These are phyloP conservation scores for Xylaria flabelliformis DNA, from an alignment of 495 filamentous ascomycete genomes.

Conservation along the genomic window DNA sequence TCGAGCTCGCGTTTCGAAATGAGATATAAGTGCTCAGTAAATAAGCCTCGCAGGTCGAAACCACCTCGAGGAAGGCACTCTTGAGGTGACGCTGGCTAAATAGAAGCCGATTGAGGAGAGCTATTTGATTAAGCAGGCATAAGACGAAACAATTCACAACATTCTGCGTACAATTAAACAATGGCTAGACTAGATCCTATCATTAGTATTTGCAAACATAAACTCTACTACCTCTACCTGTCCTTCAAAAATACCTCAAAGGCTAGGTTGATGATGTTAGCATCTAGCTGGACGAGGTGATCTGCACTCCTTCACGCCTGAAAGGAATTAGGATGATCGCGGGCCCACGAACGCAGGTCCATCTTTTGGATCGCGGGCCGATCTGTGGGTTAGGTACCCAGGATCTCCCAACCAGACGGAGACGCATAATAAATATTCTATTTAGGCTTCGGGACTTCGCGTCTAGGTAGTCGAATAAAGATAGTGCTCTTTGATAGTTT, in stretches of 20 bases:
- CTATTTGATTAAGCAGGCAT: background rate
- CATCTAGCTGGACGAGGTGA: background rate
- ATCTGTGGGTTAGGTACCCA: background rate
- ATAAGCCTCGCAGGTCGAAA: background rate
- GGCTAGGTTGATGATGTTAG: background rate
- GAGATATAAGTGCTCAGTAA: background rate
- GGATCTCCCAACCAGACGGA: background rate
- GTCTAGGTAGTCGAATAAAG: background rate
- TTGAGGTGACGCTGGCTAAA: background rate
- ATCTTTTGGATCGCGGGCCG: background rate
- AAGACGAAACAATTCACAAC: background rate
- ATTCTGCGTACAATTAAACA: background rate
- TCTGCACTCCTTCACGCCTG: background rate
- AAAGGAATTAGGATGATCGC: background rate
- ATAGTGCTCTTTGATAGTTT: background rate
- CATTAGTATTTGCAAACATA: background rate
- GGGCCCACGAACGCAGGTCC: background rate
- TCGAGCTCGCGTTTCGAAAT: background rate
- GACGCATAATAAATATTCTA: background rate
- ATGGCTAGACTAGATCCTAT: background rate
- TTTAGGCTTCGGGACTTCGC: background rate
- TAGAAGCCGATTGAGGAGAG: background rate
- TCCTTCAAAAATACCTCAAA: background rate
- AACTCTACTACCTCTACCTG: background rate
- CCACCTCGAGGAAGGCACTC: background rate